These are phyloP conservation scores for Lentinula guzmanii DNA, from an alignment of 768 basidiomycete species.

Conservation along the genomic window DNA sequence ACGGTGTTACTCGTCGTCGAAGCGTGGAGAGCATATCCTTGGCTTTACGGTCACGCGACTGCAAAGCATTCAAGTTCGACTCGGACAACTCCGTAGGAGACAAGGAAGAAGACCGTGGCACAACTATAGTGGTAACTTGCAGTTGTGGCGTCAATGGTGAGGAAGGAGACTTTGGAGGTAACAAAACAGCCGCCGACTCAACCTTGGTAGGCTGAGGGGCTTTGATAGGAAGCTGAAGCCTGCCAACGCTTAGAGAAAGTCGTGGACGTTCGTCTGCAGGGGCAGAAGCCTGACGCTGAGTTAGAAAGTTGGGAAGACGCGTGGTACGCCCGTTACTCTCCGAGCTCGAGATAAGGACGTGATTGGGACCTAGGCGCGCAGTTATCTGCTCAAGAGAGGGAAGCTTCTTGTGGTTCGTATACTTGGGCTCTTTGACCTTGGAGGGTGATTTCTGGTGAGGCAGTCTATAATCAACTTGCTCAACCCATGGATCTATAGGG, in stretches of 20 bases:
- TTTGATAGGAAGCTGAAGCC: constrained; percentile 36
- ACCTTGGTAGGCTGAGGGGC: constrained; percentile 20
- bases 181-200: constrained; percentile 20
- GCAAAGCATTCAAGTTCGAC: constrained; percentile 43
- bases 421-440: constrained; percentile 9
- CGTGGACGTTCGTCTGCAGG: constrained; percentile 15
- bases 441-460: constrained; percentile 16
- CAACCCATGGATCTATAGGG: constrained; percentile 47
- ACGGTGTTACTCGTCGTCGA: constrained; percentile 43
- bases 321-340: constrained; percentile 14
- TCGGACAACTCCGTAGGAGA: constrained; percentile 47
- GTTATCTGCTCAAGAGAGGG: constrained; percentile 78
- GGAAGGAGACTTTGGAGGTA: constrained; percentile 25
- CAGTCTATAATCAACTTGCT: constrained; percentile 59
- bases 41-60: constrained; percentile 50
- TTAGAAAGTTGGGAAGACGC: constrained; percentile 29
- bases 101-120: constrained; percentile 36
- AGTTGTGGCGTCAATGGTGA: constrained; percentile 35
- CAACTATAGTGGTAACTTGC: constrained; percentile 41
- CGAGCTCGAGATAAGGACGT: constrained; percentile 20
- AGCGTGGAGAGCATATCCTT: constrained; percentile 64
- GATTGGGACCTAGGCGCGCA: constrained; percentile 45
- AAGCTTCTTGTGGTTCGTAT: constrained; percentile 20
- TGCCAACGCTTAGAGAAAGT: constrained; percentile 30
- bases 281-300: constrained; percentile 7